phyloP scores from a whole-genome alignment of 1,284 basidiomycete genomes.

The Hymenochaete sp. region DNA sequence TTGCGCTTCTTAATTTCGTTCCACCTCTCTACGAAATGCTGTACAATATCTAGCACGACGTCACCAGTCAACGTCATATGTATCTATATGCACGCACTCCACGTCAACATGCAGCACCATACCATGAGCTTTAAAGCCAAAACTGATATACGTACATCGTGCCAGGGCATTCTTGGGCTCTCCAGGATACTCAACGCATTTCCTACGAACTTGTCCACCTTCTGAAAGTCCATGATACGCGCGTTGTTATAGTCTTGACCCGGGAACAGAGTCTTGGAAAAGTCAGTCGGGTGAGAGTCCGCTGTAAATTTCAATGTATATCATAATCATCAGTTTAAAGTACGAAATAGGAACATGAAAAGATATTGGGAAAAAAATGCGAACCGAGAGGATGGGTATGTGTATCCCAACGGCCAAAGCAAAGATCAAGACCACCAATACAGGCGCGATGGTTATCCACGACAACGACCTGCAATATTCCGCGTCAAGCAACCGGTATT shows the following conservation, averaged over 20 bases:
- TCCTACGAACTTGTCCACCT: constrained; percentile 72
- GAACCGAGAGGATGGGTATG: constrained; percentile 74
- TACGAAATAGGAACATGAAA: too few species aligned
- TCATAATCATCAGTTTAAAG: too few species aligned
- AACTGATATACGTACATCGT: constrained; percentile 68
- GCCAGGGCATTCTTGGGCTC: constrained; percentile 81
- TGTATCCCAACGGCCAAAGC: constrained; percentile 94
- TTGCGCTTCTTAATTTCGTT: constrained; percentile 79
- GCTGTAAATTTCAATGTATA: too few species aligned
- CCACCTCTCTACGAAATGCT: constrained; percentile 88
- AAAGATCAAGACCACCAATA: constrained; percentile 84
- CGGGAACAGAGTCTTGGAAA: constrained; percentile 76
- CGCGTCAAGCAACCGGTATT: too few species aligned
- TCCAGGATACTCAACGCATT: constrained; percentile 69
- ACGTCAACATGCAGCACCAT: too few species aligned
- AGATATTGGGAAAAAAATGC: too few species aligned
- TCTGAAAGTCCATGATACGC: constrained; percentile 71
- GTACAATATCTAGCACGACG: constrained; percentile 78
- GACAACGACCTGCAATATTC: constrained; percentile 52
- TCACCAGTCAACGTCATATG: constrained; percentile 82
- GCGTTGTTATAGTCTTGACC: constrained; percentile 94
- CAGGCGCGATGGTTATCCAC: constrained; percentile 81
- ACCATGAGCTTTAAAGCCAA: too few species aligned
- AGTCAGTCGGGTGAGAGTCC: constrained; percentile 84
- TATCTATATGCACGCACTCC: constrained; percentile 34